Evolutionary conservation across 1,284 basidiomycete genomes (phyloP), one percentile per base, ranked within the genome.

Genomic region (Tilletiopsis washingtonensis): DNA sequence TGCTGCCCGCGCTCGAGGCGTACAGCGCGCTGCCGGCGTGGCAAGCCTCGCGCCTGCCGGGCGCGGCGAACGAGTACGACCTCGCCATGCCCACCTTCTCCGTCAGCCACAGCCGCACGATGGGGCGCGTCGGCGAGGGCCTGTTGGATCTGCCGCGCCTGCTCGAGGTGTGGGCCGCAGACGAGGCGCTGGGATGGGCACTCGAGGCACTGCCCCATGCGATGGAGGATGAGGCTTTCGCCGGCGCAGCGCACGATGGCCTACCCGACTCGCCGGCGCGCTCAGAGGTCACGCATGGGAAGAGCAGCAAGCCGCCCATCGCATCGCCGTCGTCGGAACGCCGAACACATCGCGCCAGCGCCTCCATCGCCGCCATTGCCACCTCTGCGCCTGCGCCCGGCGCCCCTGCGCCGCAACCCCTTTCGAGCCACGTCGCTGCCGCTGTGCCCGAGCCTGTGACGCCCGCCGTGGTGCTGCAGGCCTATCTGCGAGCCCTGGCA

Each of bases 121-220:
- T 96, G 60, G 86, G 91, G 53, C 82, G 84, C 43, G 83, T 97
- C 15, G 86, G 88, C 4, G 94, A 98, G 69, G 90, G 89, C 4
- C 76, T 98, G 42, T 79, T 97, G 36, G 96, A 94, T 74, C 80
- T 98, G 4, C 89, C 93, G 1, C 78, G 91, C 43, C 77, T 97
- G 19, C 93, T 98, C 70, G 91, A 97, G 72, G 85, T 91, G 15
- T 91, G 94, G 67, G 88, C 86, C 3, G 84, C 87, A 47, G 91
- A 96, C 71, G 86, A 88, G 58, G 87, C 87, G 9, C 79, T 94
- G n/a, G 82, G 83, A 1, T 93, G 89, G 74, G 88, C 85, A n/a
- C 77, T 91, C 44, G 81, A 84, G 54, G 88, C 86, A 0, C 77
- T 93, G 3, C 86, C 89, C 0, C 81, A 78, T 64, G 75, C 90